Conservation (phyloP, 108 stramenopile genomes). For the Parmales sp. region DNA sequence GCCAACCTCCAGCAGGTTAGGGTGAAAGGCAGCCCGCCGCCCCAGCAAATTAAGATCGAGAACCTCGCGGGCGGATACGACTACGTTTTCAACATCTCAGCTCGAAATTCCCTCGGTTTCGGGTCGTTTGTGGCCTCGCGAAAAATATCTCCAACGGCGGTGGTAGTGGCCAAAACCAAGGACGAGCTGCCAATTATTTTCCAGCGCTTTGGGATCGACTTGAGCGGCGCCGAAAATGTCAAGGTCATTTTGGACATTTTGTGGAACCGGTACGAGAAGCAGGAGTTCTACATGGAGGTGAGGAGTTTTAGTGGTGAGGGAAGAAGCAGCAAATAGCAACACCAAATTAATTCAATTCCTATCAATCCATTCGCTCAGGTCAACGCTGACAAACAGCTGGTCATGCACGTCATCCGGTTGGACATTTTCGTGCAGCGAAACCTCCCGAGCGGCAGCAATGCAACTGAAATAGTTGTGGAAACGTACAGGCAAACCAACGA, state of each 20-base stretch:
- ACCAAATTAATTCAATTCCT: too few species aligned
- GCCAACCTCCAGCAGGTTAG: too few species aligned
- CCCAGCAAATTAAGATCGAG: too few species aligned
- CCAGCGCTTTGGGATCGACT: slow-evolving; percentile 1
- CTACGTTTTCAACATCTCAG: neutral
- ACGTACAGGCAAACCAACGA: slow-evolving; percentile 10
- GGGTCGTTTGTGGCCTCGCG: neutral
- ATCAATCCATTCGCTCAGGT: too few species aligned
- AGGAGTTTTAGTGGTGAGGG: too few species aligned
- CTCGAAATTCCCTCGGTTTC: neutral
- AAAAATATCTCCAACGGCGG: neutral
- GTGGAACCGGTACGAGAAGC: neutral
- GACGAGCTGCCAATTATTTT: slow-evolving; percentile 3
- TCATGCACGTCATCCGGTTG: slow-evolving; percentile 7
- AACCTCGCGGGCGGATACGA: neutral
- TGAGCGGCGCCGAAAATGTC: neutral
- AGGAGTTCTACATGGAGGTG: neutral
- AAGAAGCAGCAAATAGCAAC: too few species aligned
- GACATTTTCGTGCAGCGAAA: slow-evolving; percentile 5
- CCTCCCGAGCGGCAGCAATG: neutral
- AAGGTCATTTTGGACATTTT: neutral
- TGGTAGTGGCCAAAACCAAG: neutral
- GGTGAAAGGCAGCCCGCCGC: too few species aligned
- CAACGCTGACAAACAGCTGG: neutral
- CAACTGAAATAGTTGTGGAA: neutral